These are phyloP conservation scores for Discostella pseudostelligera DNA, from an alignment of 108 stramenopile species.

Conservation along the genomic window DNA sequence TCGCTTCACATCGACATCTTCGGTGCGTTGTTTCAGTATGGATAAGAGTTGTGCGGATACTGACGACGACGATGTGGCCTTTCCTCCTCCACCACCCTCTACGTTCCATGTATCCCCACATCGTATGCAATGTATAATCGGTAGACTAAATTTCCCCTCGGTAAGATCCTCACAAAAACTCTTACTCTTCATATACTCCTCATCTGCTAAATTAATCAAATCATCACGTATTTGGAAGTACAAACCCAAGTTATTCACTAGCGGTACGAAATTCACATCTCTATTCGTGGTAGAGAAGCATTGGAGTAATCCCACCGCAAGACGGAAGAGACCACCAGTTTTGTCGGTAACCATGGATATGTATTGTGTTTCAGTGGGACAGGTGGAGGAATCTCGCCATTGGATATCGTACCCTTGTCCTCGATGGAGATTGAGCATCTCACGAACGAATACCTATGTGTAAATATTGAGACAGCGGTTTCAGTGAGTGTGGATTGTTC, in stretches of 20 bases:
- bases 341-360: slow-evolving; percentile 69
- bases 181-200: slow-evolving; percentile 93
- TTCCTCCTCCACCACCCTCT: neutral
- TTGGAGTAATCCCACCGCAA: slow-evolving; percentile 93
- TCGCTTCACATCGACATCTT: slow-evolving; percentile 87
- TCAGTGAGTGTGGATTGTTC: too few species aligned
- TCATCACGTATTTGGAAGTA: slow-evolving; percentile 98
- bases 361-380: slow-evolving; percentile 55
- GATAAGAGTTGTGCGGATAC: slow-evolving; percentile 68
- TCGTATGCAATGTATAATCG: slow-evolving; percentile 83
- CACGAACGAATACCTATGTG: slow-evolving; percentile 71
- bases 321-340: slow-evolving; percentile 94
- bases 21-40: slow-evolving; percentile 92
- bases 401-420: slow-evolving; percentile 93
- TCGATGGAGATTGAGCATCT: slow-evolving; percentile 91
- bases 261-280: slow-evolving; percentile 59
- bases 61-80: slow-evolving; percentile 2
- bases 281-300: slow-evolving; percentile 68
- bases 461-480: too few species aligned
- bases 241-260: slow-evolving; percentile 89
- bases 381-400: slow-evolving; percentile 82
- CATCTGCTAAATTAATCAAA: slow-evolving; percentile 90
- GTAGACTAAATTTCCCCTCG: slow-evolving; percentile 95
- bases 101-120: slow-evolving; percentile 16
- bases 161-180: slow-evolving; percentile 97